These are phyloP conservation scores for Colletotrichum costaricense DNA, from an alignment of 2,329 filamentous ascomycete genomes.

Conservation along the genomic window DNA sequence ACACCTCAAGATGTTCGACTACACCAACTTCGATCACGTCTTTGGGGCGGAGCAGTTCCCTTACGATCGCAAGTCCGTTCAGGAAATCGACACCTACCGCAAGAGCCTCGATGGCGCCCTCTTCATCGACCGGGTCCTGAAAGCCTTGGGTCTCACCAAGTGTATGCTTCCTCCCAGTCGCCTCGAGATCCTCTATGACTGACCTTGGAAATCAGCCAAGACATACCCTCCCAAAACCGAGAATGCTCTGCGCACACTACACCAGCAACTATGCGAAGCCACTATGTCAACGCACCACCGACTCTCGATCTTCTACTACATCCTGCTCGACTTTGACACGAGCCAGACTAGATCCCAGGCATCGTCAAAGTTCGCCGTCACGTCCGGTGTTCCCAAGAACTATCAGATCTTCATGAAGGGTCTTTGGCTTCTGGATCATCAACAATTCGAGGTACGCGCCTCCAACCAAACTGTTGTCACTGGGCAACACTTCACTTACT, in stretches of 20 bases:
- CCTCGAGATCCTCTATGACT: neutral
- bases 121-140: constrained; percentile 84
- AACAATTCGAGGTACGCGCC: constrained; percentile 70
- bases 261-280: constrained; percentile 75
- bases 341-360: constrained; percentile 61
- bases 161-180: constrained; percentile 56
- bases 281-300: constrained; percentile 79
- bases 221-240: constrained; percentile 81
- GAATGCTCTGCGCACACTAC: constrained; percentile 74
- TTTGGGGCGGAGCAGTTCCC: constrained; percentile 72
- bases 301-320: constrained; percentile 85
- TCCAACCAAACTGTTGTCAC: too few species aligned
- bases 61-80: constrained; percentile 70
- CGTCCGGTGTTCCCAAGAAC: constrained; percentile 76
- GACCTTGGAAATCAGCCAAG: constrained; percentile 55
- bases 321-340: constrained; percentile 79
- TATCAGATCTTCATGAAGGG: constrained; percentile 87
- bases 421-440: constrained; percentile 81
- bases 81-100: constrained; percentile 74
- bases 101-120: constrained; percentile 76
- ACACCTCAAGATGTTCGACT: constrained; percentile 66
- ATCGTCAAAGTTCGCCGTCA: constrained; percentile 68
- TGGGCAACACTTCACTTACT: neutral
- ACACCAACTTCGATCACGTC: constrained; percentile 74
- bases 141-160: constrained; percentile 75